Conservation (phyloP, 768 basidiomycete genomes). For the Boletellus ananas region DNA sequence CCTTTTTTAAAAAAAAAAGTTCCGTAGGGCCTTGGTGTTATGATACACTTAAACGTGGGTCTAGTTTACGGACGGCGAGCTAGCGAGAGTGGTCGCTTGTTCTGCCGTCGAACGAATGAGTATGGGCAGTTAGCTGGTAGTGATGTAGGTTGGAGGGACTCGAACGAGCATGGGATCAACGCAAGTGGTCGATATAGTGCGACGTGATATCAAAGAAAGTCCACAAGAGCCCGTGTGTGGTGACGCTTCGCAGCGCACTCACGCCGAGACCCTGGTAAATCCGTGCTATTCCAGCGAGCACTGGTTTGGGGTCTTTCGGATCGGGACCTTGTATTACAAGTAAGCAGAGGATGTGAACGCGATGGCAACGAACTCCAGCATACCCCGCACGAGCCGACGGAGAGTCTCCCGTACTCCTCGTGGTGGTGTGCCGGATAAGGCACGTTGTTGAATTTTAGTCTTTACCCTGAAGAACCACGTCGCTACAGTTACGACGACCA, state of each 20-base stretch:
- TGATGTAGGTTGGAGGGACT: neutral
- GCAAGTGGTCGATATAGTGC: slow-evolving; percentile 65
- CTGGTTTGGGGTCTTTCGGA: slow-evolving; percentile 68
- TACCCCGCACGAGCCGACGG: slow-evolving; percentile 76
- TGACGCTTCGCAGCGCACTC: slow-evolving; percentile 86
- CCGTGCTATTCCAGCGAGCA: slow-evolving; percentile 71
- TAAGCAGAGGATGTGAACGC: slow-evolving; percentile 1
- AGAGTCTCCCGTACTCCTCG: slow-evolving; percentile 74
- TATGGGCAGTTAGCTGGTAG: slow-evolving; percentile 11
- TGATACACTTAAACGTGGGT: slow-evolving; percentile 23
- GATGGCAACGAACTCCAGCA: slow-evolving; percentile 4
- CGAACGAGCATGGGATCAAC: slow-evolving; percentile 22
- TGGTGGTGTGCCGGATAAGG: slow-evolving; percentile 72
- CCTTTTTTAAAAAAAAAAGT: slow-evolving; percentile 2
- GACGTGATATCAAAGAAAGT: slow-evolving; percentile 84
- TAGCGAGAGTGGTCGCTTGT: slow-evolving; percentile 2
- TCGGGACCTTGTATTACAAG: slow-evolving; percentile 58
- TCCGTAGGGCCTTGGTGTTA: slow-evolving; percentile 14
- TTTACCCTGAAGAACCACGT: slow-evolving; percentile 56
- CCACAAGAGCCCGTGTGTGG: slow-evolving; percentile 92
- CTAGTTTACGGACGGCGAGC: slow-evolving; percentile 14
- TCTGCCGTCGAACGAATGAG: slow-evolving; percentile 7
- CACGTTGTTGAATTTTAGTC: slow-evolving; percentile 94
- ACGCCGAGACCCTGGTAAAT: slow-evolving; percentile 95
- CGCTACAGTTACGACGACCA: neutral